phyloP scores from a whole-genome alignment of 2,329 filamentous ascomycete species.

The Penicillium expansum region DNA sequence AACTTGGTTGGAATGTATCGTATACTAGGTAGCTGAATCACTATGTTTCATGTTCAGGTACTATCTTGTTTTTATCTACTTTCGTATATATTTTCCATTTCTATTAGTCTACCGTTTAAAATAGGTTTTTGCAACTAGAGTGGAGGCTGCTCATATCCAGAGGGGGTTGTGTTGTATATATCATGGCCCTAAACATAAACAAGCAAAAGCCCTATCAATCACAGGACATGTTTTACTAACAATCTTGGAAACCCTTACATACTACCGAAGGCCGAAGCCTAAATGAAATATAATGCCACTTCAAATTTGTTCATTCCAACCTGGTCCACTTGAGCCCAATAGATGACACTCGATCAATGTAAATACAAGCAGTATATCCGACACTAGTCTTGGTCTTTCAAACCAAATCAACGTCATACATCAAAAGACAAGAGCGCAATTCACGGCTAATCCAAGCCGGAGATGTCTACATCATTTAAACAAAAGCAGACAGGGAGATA shows the following conservation, averaged over 20 bases:
- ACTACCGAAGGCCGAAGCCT: not conserved
- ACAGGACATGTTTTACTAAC: not conserved
- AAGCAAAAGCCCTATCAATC: not conserved
- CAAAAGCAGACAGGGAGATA: not conserved
- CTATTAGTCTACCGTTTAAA: too few relatives aligned
- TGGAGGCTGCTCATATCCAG: not conserved
- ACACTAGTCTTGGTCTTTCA: not conserved
- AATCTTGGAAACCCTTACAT: not conserved
- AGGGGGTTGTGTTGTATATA: not conserved
- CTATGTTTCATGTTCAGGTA: accelerated
- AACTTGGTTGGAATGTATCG: too few relatives aligned
- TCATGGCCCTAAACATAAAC: too few relatives aligned
- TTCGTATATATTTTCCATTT: too few relatives aligned
- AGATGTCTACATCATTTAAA: not conserved
- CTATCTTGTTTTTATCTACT: too few relatives aligned
- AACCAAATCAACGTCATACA: not conserved
- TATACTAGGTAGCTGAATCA: not conserved
- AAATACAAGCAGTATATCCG: not conserved
- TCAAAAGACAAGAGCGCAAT: not conserved
- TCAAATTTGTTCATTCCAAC: not conserved
- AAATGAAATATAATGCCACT: not conserved
- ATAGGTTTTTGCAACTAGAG: not conserved
- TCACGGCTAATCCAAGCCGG: not conserved
- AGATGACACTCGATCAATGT: not conserved
- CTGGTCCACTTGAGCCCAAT: not conserved